Percentiles rank a stretch among this genome's conserved stretches.
Evolutionary conservation across 768 basidiomycete species (phyloP).

Genomic region (Podaxis mareebaensis): DNA sequence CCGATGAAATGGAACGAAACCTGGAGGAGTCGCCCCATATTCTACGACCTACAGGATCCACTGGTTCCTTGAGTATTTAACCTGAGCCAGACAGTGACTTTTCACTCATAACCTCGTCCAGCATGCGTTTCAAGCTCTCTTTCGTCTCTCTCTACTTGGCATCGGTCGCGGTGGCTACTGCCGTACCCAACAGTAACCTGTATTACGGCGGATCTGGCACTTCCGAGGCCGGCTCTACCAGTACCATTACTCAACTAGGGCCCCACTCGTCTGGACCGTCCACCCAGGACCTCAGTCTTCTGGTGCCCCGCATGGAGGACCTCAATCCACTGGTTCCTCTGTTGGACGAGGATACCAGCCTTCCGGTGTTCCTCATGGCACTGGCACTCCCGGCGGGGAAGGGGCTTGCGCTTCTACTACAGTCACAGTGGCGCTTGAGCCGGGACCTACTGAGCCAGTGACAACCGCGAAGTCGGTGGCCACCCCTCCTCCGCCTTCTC

Average conservation of each 20-base stretch:
- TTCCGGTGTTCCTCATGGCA: not conserved
- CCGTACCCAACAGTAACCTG: not conserved
- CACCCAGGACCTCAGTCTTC: not conserved
- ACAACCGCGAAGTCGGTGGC: too few species aligned
- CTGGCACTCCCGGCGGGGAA: not conserved
- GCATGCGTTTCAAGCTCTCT: too few species aligned
- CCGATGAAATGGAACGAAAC: not conserved
- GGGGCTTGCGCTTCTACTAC: not conserved
- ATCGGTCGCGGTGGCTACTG: not conserved
- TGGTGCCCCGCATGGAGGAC: not conserved
- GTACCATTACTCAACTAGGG: not conserved
- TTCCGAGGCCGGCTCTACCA: not conserved
- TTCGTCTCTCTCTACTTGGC: not conserved
- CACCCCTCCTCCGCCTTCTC: not conserved
- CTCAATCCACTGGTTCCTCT: not conserved
- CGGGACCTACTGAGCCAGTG: too few species aligned
- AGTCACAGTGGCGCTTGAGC: not conserved
- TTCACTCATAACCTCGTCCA: too few species aligned
- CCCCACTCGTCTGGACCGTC: not conserved
- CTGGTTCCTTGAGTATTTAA: not conserved
- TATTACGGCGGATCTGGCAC: not conserved
- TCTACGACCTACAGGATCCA: not conserved
- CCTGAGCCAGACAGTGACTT: not conserved
- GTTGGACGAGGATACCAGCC: not conserved
- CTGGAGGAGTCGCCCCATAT: not conserved